Conservation (phyloP, 495 filamentous ascomycete genomes). For the Wilcoxina mikolae region DNA sequence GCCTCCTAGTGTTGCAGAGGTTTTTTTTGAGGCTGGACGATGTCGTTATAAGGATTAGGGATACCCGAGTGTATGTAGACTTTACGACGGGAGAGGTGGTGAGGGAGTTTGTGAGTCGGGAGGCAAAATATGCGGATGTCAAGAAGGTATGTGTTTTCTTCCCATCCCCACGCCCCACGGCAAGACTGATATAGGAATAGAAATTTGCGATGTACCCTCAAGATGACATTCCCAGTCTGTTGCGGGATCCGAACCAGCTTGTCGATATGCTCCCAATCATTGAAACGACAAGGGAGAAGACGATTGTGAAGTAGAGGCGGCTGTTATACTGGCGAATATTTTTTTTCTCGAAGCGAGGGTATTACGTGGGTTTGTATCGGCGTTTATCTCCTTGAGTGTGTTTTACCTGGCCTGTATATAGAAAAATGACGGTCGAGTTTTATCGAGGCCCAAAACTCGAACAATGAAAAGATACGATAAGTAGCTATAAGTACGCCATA, state of each 20-base stretch:
- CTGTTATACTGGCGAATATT: too few relatives aligned
- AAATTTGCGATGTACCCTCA: constrained; percentile 46
- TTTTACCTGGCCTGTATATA: too few relatives aligned
- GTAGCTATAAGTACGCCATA: too few relatives aligned
- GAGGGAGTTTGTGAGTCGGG: constrained; percentile 72
- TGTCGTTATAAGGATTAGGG: constrained; percentile 70
- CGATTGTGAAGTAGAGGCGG: constrained; percentile 35
- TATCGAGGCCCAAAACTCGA: too few relatives aligned
- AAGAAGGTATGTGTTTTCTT: constrained; percentile 44
- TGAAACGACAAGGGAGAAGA: constrained; percentile 32
- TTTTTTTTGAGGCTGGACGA: constrained; percentile 89
- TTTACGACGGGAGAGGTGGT: constrained; percentile 69
- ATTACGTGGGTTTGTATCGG: too few relatives aligned
- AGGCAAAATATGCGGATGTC: constrained; percentile 62
- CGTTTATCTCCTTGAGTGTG: too few relatives aligned
- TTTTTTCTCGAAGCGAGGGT: too few relatives aligned
- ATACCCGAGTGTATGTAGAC: constrained; percentile 85
- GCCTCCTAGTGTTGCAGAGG: constrained; percentile 69
- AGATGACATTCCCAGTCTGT: constrained; percentile 58
- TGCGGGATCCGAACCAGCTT: constrained; percentile 72
- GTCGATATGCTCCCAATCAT: constrained; percentile 58
- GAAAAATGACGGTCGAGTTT: too few relatives aligned
- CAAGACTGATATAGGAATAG: constrained; percentile 30
- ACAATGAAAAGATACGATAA: too few relatives aligned
- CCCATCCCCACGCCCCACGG: constrained; percentile 5